Base-by-base conservation (phyloP, 768 basidiomycete genomes). In the Hortiboletus flavorubellus region DNA sequence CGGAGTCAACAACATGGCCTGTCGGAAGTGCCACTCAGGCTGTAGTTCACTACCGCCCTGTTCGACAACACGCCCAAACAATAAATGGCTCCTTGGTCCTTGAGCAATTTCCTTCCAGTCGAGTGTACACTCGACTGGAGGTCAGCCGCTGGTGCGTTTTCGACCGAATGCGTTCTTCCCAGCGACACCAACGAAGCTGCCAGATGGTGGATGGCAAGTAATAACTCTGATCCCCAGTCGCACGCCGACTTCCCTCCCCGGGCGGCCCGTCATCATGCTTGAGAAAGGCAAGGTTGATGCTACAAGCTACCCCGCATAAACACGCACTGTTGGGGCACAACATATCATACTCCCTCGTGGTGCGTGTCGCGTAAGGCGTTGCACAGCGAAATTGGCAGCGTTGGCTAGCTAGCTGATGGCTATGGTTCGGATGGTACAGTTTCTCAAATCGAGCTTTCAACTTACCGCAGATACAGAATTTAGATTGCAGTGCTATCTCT, bases 321-420 rank as follows among this genome's bases (percentile, higher is more conserved):
- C 37, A 59, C 69, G 26, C 57, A 78, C 81, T 78, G 59, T 81
- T 82, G 14, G 81, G 80, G 62, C 80, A 82, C 18, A 83, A 53
- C 35, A 60, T 45, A 4, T 51, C 69, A 60, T 80, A 82, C 9
- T 80, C 80, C 60, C 80, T 73, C 60, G 78, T 80, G 15, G 80
- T 70, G 54, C 80, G 82, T 35, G 81, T 79, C 15, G 78, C 62
- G 37, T 67, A 70, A 3, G 65, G 67, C 5, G 65, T 65, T 71
- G 38, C 46, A 30, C 23, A 35, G 47, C 30, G 33, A 29, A 51
- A 53, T 55, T 18, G 46, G 46, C 16, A 33, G 55, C 21, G 37
- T 42, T 38, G 14, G 35, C 37, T 44, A 54, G 26, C 34, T 21
- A 40, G n/a, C 26, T 8, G 10, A 40, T 16, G 8, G 8, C n/a